Evolutionary conservation across 805 yeast genomes (phyloP), one percentile per base, ranked within the genome.

Genomic region (Schwanniomyces vanrijiae): DNA sequence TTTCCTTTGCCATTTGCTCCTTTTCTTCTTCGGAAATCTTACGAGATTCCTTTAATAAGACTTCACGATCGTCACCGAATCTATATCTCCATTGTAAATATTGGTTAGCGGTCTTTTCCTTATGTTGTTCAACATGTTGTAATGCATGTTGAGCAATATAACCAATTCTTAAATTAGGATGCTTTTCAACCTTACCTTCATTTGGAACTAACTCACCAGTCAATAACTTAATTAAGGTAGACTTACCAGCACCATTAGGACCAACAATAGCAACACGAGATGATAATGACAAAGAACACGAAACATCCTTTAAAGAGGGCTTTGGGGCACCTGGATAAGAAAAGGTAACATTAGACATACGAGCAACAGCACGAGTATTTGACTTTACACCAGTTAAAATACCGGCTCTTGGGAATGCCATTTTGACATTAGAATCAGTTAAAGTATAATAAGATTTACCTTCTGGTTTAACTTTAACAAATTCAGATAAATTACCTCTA

Each of bases 331-430:
- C 96, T 22, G 98, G 97, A 65, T 94, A 92, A 35, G 88, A 61
- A 69, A 90, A 94, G 1, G 95, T 84, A 19, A 91, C 97, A 65
- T 88, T 77, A 26, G 84, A 62, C 86, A 94, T 80, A 55, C 92
- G 81, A 8, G 95, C 95, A 63, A 92, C 96, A 48, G 98, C 88
- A 66, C 97, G 83, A 4, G 98, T 90, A 66, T 81, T 88, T 33
- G 97, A 90, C 68, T 91, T 88, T 44, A 92, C 97, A 69, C 99
- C 99, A n/a, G 96, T 85, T 59, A 94, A 77, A 55, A 94, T 86
- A 59, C 99, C 99, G 49, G 98, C 97, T 8, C 96, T 92, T 58
- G 99, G 99, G 88, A 92, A 94, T 22, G 90, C 90, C 97, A 92
- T 92, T 71, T 91, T 88, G 48, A 92, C 94, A 58, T 87, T 87